Base-by-base conservation (phyloP, 306 rosid genomes). In the Rosa chinensis region DNA sequence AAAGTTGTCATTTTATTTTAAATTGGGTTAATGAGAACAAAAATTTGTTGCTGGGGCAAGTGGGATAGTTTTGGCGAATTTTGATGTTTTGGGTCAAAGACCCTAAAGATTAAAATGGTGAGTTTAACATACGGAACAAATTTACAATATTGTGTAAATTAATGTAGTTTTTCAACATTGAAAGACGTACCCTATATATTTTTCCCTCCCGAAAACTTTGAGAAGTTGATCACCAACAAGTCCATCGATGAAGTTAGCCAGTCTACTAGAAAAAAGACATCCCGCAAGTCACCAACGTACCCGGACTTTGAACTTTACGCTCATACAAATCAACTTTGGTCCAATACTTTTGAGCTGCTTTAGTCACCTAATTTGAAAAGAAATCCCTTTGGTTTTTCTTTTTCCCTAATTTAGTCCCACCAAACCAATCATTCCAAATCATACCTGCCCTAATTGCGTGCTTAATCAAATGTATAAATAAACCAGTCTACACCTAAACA, bases 331-430 rank as follows among this genome's bases (percentile, higher is more conserved):
- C 74, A 68, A 42, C 70, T 8, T 68, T 69, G 76, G 74, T 80
- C 77, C 78, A 47, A 74, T 61, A 59, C 75, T 59, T 68, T 59
- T 66, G 25, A 77, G 79, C 87, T 50, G 68, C 87, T 67, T 77
- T 72, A 39, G 78, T 84, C 83, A 84, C 82, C 87, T 67, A 81
- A 80, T 80, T 84, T 68, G 82, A 77, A 77, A 56, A 79, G 9
- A 5, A 40, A 58, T 12, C 7, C 17, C 39, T 79, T n/a, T 5
- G 62, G 18, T 5, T 49, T 28, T 25, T 37, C 28, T 28, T 56
- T 58, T 74, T 25, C 7, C 42, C 59, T n/a, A 32, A 32, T 44
- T 16, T 74, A 63, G 79, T 82, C 79, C 73, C 35, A 70, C 37
- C 77, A 14, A 49, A 16, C 67, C n/a, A 70, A 32, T 40, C 47